Conservation (phyloP, 192 early-diverging fungal genomes). For the Gonapodya prolifera region DNA sequence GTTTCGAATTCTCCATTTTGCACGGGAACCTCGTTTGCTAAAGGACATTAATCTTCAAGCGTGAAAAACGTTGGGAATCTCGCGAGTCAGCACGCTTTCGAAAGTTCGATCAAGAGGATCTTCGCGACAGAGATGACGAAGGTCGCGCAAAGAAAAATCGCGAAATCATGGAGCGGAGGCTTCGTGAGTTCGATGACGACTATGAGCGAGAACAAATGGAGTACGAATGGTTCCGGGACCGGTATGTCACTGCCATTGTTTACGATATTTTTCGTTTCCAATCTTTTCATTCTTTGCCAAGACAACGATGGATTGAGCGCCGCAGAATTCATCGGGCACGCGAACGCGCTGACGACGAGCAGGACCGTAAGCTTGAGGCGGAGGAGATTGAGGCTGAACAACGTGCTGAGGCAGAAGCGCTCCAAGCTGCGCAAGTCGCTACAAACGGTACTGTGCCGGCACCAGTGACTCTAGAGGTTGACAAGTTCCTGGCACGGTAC, state of each 20-base stretch:
- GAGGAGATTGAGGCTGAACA: slow-evolving; percentile 1
- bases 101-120: slow-evolving; percentile 30
- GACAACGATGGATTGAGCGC: slow-evolving; percentile 59
- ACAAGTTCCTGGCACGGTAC: slow-evolving; percentile 30
- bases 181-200: slow-evolving; percentile 65
- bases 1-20: not conserved
- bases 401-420: not conserved
- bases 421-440: slow-evolving; percentile 19
- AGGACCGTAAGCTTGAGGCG: slow-evolving; percentile 31
- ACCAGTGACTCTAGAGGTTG: slow-evolving; percentile 21
- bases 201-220: slow-evolving; percentile 36
- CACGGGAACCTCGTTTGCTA: not conserved
- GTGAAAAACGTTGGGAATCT: slow-evolving; percentile 53
- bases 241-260: slow-evolving; percentile 28
- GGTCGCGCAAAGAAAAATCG: slow-evolving; percentile 18
- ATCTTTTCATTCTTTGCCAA: slow-evolving; percentile 13
- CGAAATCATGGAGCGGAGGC: slow-evolving; percentile 27
- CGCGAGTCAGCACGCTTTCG: slow-evolving; percentile 31
- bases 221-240: slow-evolving; percentile 67
- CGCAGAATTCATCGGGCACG: slow-evolving; percentile 42
- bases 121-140: slow-evolving; percentile 26
- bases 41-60: slow-evolving; percentile 16
- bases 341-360: slow-evolving; percentile 56
- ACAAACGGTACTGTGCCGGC: slow-evolving; percentile 28
- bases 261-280: not conserved